Conservation (phyloP, 2,329 filamentous ascomycete genomes). For the Pseudogymnoascus sp. region DNA sequence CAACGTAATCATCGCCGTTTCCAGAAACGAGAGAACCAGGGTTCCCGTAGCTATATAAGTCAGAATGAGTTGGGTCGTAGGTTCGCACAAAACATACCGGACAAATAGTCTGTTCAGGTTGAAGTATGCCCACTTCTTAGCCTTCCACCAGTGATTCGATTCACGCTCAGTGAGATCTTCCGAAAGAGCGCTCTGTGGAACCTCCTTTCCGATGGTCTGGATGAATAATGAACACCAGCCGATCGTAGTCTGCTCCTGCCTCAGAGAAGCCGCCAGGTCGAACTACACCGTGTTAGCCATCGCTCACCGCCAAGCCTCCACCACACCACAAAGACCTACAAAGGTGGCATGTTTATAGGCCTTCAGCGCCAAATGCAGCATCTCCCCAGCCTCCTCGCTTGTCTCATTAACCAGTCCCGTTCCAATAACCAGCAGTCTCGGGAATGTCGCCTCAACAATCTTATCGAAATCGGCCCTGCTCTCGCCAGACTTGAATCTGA, state of each 20-base stretch:
- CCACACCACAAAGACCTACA: conserved; percentile 46
- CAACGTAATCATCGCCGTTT: conserved; percentile 68
- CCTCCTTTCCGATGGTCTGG: conserved; percentile 76
- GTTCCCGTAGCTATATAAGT: conserved; percentile 70
- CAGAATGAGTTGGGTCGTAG: conserved; percentile 11
- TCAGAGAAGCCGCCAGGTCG: conserved; percentile 72
- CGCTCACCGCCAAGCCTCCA: conserved; percentile 12
- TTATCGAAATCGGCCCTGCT: conserved; percentile 85
- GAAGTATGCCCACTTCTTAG: conserved; percentile 99
- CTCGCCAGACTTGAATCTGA: conserved; percentile 80
- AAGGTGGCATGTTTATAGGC: conserved; percentile 98
- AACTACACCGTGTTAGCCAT: conserved; percentile 51
- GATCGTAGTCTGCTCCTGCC: conserved; percentile 75
- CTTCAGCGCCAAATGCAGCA: conserved; percentile 91
- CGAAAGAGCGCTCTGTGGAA: conserved; percentile 69
- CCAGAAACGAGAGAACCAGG: conserved; percentile 64
- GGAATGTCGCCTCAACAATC: conserved; percentile 87
- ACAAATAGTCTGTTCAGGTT: conserved; percentile 95
- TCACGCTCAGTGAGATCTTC: conserved; percentile 81
- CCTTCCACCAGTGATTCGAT: conserved; percentile 98
- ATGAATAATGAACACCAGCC: conserved; percentile 96
- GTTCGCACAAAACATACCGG: conserved; percentile 46
- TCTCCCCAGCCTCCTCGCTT: conserved; percentile 90
- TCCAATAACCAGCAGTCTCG: conserved; percentile 77
- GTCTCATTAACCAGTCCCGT: conserved; percentile 84